Base-by-base conservation (phyloP, 1,139 yeast species). In the Lodderomyces oxycetoniae region DNA sequence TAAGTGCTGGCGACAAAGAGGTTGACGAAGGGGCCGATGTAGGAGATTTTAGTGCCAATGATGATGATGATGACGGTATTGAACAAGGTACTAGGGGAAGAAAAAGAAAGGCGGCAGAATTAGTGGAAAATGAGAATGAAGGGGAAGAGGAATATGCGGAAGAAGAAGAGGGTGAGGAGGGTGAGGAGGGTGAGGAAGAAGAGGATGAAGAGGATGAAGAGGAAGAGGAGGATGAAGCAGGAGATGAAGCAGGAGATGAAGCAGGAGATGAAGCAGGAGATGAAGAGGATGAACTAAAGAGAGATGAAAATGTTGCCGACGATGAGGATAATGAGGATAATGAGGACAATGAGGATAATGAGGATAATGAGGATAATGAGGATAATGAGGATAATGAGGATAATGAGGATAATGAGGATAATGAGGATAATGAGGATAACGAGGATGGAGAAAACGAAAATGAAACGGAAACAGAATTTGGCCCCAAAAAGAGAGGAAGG, bases 401-500 rank as follows among this genome's bases (percentile, higher is more conserved):
- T 19, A n/a, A n/a, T n/a, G 47, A 43, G n/a, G 53, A 45, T 3
- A 53, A 45, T 2, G 54, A 39, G 5, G 56, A 44, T 2, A 51
- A 39, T 4, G 49, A 38, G 11, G 48, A 41, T 26, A 57, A 46
- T 26, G 55, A 40, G 3, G 54, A 35, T 11, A 50, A 42, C 4
- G 52, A 41, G 1, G 55, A 45, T 3, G 53, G 41, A 3, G 54
- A 36, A 2, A 51, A 42, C 3, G 49, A 39, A 5, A 52, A 42
- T 21, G 54, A 50, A 9, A 54, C 42, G n/a, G 61, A 49, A 16
- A 55, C 47, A 4, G 53, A 42, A 4, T 59, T 3, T 59, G 48
- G 3, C 59, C 41, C 5, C 59, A 47, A n/a, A 55, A 65, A 59
- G 41, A 50, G 74, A 47, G 74, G 74, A n/a, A 56, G 74, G 45